These are phyloP conservation scores for Saccharomyces hybrid DNA, from an alignment of 1,139 yeast genomes.

Conservation along the genomic window DNA sequence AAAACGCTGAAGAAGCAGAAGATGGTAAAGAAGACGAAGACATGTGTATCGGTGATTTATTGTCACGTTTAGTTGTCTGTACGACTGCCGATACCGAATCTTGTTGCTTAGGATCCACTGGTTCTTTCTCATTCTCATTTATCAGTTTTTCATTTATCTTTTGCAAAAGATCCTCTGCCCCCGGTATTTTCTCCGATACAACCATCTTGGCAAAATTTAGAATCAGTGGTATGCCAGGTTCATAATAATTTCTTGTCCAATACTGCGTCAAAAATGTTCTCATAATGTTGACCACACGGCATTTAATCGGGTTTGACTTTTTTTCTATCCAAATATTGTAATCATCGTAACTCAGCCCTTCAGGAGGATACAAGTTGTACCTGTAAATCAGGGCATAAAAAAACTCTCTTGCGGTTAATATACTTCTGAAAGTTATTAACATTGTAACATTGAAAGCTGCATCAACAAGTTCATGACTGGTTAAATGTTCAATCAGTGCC, in stretches of 20 bases:
- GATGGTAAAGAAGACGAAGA: constrained; percentile 4
- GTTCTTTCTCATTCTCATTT: constrained; percentile 3
- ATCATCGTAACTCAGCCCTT: constrained; percentile 78
- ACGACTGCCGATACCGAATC: not conserved
- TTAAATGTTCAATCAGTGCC: constrained; percentile 75
- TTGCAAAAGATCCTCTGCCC: constrained; percentile 33
- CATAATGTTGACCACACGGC: constrained; percentile 64
- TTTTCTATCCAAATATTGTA: constrained; percentile 72
- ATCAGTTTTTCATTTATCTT: constrained; percentile 25
- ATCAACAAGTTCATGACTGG: constrained; percentile 69
- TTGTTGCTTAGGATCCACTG: not conserved
- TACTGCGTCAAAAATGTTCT: constrained; percentile 63
- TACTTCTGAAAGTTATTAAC: constrained; percentile 68
- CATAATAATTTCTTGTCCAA: constrained; percentile 66
- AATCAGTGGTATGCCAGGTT: constrained; percentile 42
- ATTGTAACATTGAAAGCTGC: constrained; percentile 64
- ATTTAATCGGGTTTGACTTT: constrained; percentile 50
- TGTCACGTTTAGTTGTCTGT: not conserved
- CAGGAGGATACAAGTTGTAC: constrained; percentile 76
- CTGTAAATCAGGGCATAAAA: constrained; percentile 55
- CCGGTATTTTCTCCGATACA: constrained; percentile 41
- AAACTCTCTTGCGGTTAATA: constrained; percentile 62
- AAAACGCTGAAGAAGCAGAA: constrained; percentile 6
- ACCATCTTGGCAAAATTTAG: constrained; percentile 56
- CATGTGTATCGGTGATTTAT: constrained; percentile 4